A percentile compares a stretch with the other conserved stretches of the same genome.
Evolutionary conservation across 2,329 filamentous ascomycete species (phyloP).

Genomic region (Dothideomycetes sp.): DNA sequence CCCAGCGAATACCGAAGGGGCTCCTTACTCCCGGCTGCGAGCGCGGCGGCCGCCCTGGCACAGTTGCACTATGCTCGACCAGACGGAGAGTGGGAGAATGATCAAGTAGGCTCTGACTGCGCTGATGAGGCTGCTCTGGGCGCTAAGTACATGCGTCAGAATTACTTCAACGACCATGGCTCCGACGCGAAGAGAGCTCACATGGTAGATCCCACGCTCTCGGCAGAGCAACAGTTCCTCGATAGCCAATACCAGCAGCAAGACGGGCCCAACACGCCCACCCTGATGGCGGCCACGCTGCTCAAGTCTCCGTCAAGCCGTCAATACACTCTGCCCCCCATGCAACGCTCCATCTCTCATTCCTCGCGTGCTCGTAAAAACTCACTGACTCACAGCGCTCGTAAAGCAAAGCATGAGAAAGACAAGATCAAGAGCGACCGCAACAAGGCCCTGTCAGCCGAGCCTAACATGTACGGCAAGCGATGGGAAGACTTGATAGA

Average conservation of each 20-base stretch:
- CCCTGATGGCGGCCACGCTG: constrained; percentile 58
- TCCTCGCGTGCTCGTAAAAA: constrained; percentile 70
- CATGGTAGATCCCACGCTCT: constrained; percentile 16
- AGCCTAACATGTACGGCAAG: constrained; percentile 72
- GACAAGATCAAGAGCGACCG: constrained; percentile 67
- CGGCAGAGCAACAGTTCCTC: constrained; percentile 17
- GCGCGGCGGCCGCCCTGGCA: constrained; percentile 76
- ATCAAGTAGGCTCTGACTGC: constrained; percentile 50
- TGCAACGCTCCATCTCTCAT: constrained; percentile 62
- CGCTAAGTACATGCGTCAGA: constrained; percentile 21
- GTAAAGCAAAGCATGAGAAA: constrained; percentile 70
- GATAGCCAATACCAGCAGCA: constrained; percentile 15
- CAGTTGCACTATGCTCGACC: constrained; percentile 74
- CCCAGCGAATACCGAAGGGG: constrained; percentile 60
- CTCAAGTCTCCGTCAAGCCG: constrained; percentile 74
- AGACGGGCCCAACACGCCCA: constrained; percentile 6
- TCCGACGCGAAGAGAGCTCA: constrained; percentile 15
- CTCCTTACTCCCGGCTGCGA: constrained; percentile 58
- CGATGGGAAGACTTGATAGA: constrained; percentile 96
- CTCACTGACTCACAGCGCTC: constrained; percentile 71
- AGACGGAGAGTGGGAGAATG: constrained; percentile 68
- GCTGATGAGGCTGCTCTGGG: constrained; percentile 10
- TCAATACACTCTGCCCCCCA: constrained; percentile 77
- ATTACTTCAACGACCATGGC: constrained; percentile 34
- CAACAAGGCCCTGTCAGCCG: constrained; percentile 76